Percentiles rank a stretch among this genome's conserved stretches.
phyloP scores from a whole-genome alignment of 345 rosid genomes.

The Hibiscus trionum region DNA sequence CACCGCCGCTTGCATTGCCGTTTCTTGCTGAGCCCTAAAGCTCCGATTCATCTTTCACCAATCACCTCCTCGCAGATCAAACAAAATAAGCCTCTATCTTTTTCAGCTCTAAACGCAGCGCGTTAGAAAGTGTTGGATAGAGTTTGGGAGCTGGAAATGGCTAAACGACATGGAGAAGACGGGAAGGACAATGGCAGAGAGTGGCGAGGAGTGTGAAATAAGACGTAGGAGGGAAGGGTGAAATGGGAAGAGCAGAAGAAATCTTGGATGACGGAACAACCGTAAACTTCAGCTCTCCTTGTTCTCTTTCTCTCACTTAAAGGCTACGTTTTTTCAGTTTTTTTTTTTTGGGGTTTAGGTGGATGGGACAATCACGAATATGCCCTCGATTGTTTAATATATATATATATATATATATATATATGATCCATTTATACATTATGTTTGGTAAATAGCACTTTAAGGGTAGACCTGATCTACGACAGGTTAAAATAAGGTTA shows the following conservation, averaged over 20 bases:
- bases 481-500: no score
- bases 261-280: constrained; percentile 23
- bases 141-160: constrained; percentile 25
- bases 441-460: no score
- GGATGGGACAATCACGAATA: constrained; percentile 17
- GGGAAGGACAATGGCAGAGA: constrained; percentile 18
- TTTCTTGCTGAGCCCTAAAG: constrained; percentile 68
- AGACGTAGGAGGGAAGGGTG: constrained; percentile 3
- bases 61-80: constrained; percentile 22
- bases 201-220: constrained; percentile 27
- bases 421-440: no score
- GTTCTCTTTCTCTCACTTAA: constrained; percentile 27
- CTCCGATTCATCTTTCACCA: constrained; percentile 69
- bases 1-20: constrained; percentile 62
- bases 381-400: no score
- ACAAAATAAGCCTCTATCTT: not conserved
- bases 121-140: constrained; percentile 18
- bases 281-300: not conserved
- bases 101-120: not conserved
- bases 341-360: constrained; percentile 10
- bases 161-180: constrained; percentile 18
- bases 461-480: no score
- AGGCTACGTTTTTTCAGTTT: constrained; percentile 23
- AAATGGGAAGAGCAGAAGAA: constrained; percentile 15
- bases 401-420: no score